Evolutionary conservation across 2,329 filamentous ascomycete genomes (phyloP).

Genomic region (Monilinia polystroma): DNA sequence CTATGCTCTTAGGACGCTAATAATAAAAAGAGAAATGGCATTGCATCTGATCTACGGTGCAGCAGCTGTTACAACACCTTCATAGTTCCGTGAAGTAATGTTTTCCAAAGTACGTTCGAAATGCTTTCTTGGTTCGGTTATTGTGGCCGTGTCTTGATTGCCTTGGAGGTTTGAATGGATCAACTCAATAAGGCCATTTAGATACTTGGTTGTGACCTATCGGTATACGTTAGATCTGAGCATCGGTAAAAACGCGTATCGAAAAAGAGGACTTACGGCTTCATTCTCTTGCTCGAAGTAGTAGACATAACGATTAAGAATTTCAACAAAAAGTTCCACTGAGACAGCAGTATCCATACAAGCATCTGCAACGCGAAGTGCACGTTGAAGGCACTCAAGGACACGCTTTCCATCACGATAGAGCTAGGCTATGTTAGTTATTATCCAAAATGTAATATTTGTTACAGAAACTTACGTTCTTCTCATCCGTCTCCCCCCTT

Average conservation of each 20-base stretch:
- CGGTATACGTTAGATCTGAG: not conserved
- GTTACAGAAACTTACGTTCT: conserved; percentile 58
- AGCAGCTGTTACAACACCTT: conserved; percentile 66
- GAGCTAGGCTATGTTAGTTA: conserved; percentile 54
- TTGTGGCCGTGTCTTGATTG: conserved; percentile 74
- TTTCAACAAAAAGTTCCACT: conserved; percentile 97
- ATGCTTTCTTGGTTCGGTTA: conserved; percentile 89
- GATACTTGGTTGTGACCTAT: conserved; percentile 88
- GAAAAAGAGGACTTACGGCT: conserved; percentile 57
- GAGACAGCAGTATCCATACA: conserved; percentile 99
- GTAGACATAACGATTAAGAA: conserved; percentile 96
- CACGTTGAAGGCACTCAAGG: conserved; percentile 91
- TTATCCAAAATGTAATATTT: not conserved
- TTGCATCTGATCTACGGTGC: conserved; percentile 14
- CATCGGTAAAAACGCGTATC: conserved; percentile 21
- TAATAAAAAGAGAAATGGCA: conserved; percentile 10
- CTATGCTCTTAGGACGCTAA: conserved; percentile 12
- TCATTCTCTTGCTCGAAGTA: conserved; percentile 99
- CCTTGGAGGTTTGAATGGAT: conserved; percentile 94
- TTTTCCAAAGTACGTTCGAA: conserved; percentile 95
- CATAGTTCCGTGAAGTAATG: conserved; percentile 86
- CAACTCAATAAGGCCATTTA: conserved; percentile 96
- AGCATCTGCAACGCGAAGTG: conserved; percentile 91
- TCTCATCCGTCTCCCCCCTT: conserved; percentile 81
- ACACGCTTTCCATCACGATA: conserved; percentile 98